phyloP scores from a whole-genome alignment of 441 rosid genomes.

The Gossypium aridum region DNA sequence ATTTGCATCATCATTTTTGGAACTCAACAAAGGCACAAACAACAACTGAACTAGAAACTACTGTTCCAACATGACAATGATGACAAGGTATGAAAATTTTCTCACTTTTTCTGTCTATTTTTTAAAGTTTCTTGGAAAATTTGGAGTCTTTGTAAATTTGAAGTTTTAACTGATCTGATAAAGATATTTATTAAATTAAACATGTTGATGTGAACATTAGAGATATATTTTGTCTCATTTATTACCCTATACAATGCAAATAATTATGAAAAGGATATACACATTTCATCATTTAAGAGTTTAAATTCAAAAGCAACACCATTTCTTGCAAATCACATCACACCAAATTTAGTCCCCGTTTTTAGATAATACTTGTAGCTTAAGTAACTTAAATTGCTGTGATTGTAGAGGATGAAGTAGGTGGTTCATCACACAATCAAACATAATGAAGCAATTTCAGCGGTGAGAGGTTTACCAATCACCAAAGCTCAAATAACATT shows the following conservation, averaged over 20 bases:
- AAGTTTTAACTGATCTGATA: background rate
- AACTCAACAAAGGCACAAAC: too few relatives aligned
- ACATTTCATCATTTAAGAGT: background rate
- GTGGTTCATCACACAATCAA: too few relatives aligned
- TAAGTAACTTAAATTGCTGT: background rate
- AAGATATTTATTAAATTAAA: background rate
- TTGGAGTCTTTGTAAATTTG: background rate
- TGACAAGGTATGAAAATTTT: too few relatives aligned
- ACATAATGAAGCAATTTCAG: slow-evolving; percentile 33
- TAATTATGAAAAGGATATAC: background rate
- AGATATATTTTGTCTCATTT: background rate
- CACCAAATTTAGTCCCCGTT: too few relatives aligned
- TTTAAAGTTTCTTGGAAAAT: background rate
- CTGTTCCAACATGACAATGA: too few relatives aligned
- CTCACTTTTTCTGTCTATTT: too few relatives aligned
- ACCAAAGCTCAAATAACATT: slow-evolving; percentile 58
- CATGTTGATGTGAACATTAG: background rate
- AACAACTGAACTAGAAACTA: too few relatives aligned
- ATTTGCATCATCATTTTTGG: too few relatives aligned
- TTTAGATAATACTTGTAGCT: background rate
- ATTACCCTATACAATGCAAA: background rate
- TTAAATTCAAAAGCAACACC: background rate
- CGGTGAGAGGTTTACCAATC: slow-evolving; percentile 54
- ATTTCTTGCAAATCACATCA: background rate
- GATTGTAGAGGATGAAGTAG: background rate